Evolutionary conservation across 2,329 filamentous ascomycete species (phyloP).

Genomic region (Iodosphaeria phyllophila): DNA sequence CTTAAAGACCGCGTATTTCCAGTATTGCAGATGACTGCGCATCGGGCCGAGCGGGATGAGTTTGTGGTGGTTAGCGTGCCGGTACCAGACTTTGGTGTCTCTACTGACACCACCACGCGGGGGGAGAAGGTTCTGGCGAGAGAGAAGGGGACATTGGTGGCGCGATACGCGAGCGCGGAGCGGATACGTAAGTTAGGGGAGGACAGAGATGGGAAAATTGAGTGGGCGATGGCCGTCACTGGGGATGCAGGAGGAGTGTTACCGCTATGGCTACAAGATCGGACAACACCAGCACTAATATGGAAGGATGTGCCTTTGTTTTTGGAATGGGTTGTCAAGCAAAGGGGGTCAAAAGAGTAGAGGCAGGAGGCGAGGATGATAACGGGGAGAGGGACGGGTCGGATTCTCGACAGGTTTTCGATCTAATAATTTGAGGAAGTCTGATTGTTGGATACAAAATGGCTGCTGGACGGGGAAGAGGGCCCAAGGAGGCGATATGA

Average conservation of each 20-base stretch:
- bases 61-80: constrained; percentile 40
- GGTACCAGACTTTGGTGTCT: constrained; percentile 23
- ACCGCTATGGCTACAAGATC: constrained; percentile 46
- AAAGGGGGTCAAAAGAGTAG: constrained; percentile 16
- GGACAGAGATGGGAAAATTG: constrained; percentile 20
- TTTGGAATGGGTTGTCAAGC: constrained; percentile 36
- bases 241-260: constrained; percentile 50
- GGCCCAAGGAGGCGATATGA: too few relatives aligned
- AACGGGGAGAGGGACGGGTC: constrained; percentile 1
- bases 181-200: constrained; percentile 26
- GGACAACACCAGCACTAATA: constrained; percentile 41
- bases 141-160: constrained; percentile 31
- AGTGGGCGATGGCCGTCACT: constrained; percentile 65
- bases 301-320: constrained; percentile 57
- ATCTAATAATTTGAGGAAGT: too few relatives aligned
- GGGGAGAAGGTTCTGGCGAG: too few relatives aligned
- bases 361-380: not conserved
- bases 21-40: constrained; percentile 35
- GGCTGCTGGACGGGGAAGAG: too few relatives aligned
- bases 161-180: constrained; percentile 48
- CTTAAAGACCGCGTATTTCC: constrained; percentile 47
- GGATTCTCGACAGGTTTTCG: too few relatives aligned
- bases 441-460: too few relatives aligned
- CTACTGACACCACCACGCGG: constrained; percentile 10
- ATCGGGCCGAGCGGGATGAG: constrained; percentile 14